phyloP scores from a whole-genome alignment of 257 asterid species.

The Schizonepeta tenuifolia region DNA sequence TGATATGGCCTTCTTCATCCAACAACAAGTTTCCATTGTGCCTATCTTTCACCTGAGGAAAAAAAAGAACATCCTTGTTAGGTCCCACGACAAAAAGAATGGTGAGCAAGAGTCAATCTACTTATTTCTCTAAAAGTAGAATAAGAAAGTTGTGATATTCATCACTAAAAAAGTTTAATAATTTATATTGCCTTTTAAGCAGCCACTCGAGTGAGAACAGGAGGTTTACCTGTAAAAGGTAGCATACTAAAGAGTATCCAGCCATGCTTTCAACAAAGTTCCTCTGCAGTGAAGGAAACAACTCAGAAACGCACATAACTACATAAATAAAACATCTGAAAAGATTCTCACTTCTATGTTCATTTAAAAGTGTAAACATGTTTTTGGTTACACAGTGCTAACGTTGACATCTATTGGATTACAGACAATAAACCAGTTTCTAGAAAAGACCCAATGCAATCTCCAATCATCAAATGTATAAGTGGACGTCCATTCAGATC shows the following conservation, averaged over 20 bases:
- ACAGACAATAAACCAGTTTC: background rate
- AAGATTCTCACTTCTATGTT: background rate
- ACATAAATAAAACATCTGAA: background rate
- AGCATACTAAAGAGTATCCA: constrained; percentile 97
- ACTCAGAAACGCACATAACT: background rate
- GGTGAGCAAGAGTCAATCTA: constrained; percentile 16
- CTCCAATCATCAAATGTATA: constrained; percentile 9
- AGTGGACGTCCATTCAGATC: background rate
- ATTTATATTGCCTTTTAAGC: constrained; percentile 10
- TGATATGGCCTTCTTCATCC: constrained; percentile 99
- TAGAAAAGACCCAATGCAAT: background rate
- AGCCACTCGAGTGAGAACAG: constrained; percentile 15
- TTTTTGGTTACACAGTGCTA: too few species aligned
- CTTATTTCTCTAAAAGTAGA: constrained; percentile 13
- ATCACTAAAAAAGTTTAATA: constrained; percentile 3
- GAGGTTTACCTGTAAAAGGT: constrained; percentile 80
- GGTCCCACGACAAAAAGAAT: constrained; percentile 24
- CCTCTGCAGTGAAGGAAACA: constrained; percentile 50
- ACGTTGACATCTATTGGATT: background rate
- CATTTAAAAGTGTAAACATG: background rate
- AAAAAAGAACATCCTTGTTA: constrained; percentile 1
- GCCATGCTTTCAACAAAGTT: constrained; percentile 99
- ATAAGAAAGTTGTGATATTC: constrained; percentile 16
- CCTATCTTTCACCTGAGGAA: constrained; percentile 83
- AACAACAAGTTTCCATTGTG: constrained; percentile 96